Conservation (phyloP, 1,284 basidiomycete genomes). For the Austroboletus novae-zelandiae region DNA sequence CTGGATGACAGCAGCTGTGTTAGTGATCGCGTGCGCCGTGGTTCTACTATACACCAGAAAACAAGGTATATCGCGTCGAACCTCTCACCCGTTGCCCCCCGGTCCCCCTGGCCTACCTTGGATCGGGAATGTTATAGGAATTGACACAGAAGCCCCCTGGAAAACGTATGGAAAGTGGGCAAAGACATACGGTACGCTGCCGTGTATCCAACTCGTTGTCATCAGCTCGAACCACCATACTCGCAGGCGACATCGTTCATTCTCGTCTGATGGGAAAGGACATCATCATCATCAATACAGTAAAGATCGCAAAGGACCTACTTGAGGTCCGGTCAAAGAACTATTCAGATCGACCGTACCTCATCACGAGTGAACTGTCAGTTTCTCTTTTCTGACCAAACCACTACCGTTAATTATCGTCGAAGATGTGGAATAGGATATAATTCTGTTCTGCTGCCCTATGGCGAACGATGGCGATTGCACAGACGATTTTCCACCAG, state of each 20-base stretch:
- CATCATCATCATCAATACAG: neutral
- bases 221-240: neutral
- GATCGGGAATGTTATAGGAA: neutral
- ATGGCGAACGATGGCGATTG: constrained; percentile 6
- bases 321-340: neutral
- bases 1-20: too few relatives aligned
- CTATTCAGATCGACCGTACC: neutral
- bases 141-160: neutral
- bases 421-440: constrained; percentile 3
- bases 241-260: neutral
- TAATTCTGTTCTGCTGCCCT: neutral
- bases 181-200: neutral
- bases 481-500: constrained; percentile 15
- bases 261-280: neutral
- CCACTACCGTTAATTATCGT: neutral
- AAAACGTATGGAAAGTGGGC: neutral
- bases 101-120: neutral
- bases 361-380: neutral
- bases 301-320: neutral
- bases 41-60: too few relatives aligned
- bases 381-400: neutral
- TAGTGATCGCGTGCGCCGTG: too few relatives aligned
- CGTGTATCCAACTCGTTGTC: neutral
- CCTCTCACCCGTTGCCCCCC: neutral
- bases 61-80: too few relatives aligned